Percentiles rank a stretch among this genome's conserved stretches.
Conservation (phyloP, 2,329 filamentous ascomycete species). For the Trichoderma guizhouense region DNA sequence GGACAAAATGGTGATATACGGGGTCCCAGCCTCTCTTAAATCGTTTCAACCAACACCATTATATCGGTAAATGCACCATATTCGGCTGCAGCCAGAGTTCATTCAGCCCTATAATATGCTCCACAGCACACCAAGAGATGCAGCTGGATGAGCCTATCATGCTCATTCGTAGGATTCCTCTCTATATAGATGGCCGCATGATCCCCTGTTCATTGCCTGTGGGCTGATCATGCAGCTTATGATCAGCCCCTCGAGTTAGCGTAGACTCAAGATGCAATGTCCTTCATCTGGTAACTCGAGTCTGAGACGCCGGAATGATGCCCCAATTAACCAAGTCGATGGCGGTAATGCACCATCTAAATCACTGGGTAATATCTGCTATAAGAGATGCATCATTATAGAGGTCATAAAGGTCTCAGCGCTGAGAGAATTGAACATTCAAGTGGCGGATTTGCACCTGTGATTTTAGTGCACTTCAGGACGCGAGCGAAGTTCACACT, state of each 20-base stretch:
- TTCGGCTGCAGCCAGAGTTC: not conserved
- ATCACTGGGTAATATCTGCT: not conserved
- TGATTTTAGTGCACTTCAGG: not conserved
- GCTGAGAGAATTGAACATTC: not conserved
- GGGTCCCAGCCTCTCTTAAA: not conserved
- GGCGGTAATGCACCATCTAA: not conserved
- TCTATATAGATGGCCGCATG: not conserved
- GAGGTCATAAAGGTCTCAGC: not conserved
- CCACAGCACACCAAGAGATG: not conserved
- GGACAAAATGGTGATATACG: not conserved
- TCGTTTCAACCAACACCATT: not conserved
- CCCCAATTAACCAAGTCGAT: not conserved
- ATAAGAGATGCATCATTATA: not conserved
- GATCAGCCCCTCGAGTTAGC: not conserved
- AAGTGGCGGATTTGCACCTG: not conserved
- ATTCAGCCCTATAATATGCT: not conserved
- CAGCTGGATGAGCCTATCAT: not conserved
- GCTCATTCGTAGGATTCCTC: not conserved
- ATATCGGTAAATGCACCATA: not conserved
- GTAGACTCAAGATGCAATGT: not conserved
- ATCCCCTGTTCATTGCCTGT: not conserved
- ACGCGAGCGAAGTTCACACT: not conserved
- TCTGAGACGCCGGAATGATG: not conserved
- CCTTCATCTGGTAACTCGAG: not conserved
- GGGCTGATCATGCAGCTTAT: not conserved